phyloP scores from a whole-genome alignment of 2,329 filamentous ascomycete genomes.

The Rasamsonia emersonii region DNA sequence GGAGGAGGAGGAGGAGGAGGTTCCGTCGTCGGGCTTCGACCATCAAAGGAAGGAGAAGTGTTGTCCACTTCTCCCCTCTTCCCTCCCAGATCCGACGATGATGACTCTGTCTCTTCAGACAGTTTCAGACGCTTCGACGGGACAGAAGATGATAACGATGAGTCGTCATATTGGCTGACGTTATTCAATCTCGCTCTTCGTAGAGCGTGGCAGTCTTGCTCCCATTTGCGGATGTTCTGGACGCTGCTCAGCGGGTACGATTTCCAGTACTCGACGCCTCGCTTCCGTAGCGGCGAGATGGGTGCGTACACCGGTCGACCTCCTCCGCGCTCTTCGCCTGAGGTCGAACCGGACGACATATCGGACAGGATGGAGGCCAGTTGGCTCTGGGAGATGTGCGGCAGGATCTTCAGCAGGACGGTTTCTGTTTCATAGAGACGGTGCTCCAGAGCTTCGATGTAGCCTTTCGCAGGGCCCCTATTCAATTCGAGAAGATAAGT shows the following conservation, averaged over 20 bases:
- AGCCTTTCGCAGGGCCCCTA: constrained; percentile 41
- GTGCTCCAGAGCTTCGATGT: constrained; percentile 36
- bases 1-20: too few species aligned
- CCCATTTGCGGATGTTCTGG: constrained; percentile 28
- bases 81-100: too few species aligned
- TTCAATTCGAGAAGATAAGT: not conserved
- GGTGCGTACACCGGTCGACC: constrained; percentile 10
- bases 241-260: constrained; percentile 26
- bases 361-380: constrained; percentile 17
- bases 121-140: not conserved
- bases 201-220: constrained; percentile 18
- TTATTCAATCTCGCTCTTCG: not conserved
- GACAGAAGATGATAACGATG: not conserved
- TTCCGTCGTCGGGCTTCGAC: too few species aligned
- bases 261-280: constrained; percentile 30
- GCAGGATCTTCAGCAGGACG: constrained; percentile 29
- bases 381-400: constrained; percentile 24
- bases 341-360: constrained; percentile 1
- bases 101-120: too few species aligned
- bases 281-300: constrained; percentile 19
- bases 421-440: constrained; percentile 35
- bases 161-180: not conserved
- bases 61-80: too few species aligned
- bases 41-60: too few species aligned
- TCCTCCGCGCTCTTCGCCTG: constrained; percentile 7